Evolutionary conservation across 129 eudicot species (phyloP).

Genomic region (Pittosporum tobira): DNA sequence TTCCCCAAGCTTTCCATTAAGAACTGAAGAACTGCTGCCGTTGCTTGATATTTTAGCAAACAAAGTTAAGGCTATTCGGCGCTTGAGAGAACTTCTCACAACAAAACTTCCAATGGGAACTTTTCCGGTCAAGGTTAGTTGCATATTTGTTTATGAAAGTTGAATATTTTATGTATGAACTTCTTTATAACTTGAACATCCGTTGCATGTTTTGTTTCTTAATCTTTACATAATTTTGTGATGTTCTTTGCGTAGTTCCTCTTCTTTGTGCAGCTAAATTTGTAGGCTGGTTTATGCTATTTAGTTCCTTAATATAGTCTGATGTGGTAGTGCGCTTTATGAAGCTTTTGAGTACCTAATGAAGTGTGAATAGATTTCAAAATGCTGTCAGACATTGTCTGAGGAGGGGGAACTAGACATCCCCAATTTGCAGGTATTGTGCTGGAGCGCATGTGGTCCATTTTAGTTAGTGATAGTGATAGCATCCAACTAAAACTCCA

Average conservation of each 20-base stretch:
- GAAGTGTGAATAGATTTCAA: too few relatives aligned
- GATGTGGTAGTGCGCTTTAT: neutral
- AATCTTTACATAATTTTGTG: neutral
- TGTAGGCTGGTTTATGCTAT: neutral
- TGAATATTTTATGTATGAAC: too few relatives aligned
- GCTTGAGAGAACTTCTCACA: constrained; percentile 86
- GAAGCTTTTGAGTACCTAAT: too few relatives aligned
- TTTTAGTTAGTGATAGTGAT: too few relatives aligned
- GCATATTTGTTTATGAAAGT: neutral
- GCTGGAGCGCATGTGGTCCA: too few relatives aligned
- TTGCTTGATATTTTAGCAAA: constrained; percentile 92
- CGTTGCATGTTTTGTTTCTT: neutral
- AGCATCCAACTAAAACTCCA: too few relatives aligned
- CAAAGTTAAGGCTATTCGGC: constrained; percentile 87
- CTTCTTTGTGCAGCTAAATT: too few relatives aligned
- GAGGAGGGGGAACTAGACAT: too few relatives aligned
- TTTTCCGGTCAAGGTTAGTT: constrained; percentile 86
- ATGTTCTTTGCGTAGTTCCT: neutral
- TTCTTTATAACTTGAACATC: neutral
- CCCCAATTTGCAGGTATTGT: too few relatives aligned
- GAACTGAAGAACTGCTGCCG: constrained; percentile 80
- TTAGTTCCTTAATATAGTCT: neutral
- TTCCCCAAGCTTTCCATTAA: constrained; percentile 70
- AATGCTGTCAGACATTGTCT: too few relatives aligned
- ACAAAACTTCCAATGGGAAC: constrained; percentile 95